Evolutionary conservation across 2,329 filamentous ascomycete species (phyloP).

Genomic region (Cryphonectria radicalis): DNA sequence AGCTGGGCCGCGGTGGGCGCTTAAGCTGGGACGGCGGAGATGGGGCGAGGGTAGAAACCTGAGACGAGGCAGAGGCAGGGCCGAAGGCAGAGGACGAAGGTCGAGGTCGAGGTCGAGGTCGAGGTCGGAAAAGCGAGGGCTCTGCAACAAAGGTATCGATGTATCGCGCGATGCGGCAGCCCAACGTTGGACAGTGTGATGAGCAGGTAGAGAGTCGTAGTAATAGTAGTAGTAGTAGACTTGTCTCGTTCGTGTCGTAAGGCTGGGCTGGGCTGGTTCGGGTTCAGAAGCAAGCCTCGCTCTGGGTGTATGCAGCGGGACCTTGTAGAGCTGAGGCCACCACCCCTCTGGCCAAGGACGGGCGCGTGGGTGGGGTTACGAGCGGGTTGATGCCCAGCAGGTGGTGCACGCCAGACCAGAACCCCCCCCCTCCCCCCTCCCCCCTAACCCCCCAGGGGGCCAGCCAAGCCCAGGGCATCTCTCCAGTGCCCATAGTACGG

Average conservation of each 20-base stretch:
- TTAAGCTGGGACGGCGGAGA: not conserved
- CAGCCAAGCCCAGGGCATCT: not conserved
- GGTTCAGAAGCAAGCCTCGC: constrained; percentile 1
- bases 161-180: not conserved
- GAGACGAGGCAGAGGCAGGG: not conserved
- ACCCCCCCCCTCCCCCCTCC: not conserved
- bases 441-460: not conserved
- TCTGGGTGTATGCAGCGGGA: not conserved
- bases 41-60: not conserved
- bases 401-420: not conserved
- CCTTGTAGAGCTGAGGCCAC: constrained; percentile 9
- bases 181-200: not conserved
- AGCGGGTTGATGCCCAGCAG: not conserved
- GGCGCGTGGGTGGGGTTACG: not conserved
- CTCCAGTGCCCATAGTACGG: not conserved
- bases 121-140: not conserved
- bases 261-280: not conserved
- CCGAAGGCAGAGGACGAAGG: not conserved
- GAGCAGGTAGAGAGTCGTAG: not conserved
- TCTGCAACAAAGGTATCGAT: not conserved
- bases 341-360: not conserved
- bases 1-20: not conserved
- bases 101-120: not conserved
- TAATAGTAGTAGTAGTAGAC: too few relatives aligned
- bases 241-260: constrained; percentile 2